These are phyloP conservation scores for Dactylis glomerata DNA, from an alignment of 176 grass and related monocot genomes.

Conservation along the genomic window DNA sequence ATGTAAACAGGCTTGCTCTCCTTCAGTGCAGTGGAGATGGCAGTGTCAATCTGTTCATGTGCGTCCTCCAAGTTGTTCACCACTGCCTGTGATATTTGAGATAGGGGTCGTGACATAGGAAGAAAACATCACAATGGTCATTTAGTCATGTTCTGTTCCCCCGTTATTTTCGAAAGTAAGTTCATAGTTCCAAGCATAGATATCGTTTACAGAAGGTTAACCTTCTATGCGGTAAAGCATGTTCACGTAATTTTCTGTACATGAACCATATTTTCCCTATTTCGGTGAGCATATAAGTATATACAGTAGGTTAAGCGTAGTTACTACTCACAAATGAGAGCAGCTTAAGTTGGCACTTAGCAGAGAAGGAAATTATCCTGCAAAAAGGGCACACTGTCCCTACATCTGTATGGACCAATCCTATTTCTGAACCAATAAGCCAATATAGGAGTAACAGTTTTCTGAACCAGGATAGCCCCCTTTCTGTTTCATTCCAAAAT, in stretches of 20 bases:
- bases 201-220: neutral
- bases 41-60: constrained; percentile 54
- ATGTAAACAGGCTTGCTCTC: constrained; percentile 69
- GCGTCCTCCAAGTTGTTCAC: constrained; percentile 61
- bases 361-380: neutral
- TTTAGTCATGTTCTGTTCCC: neutral
- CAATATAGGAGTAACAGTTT: neutral
- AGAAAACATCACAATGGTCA: neutral
- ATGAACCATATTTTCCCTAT: neutral
- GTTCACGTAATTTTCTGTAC: neutral
- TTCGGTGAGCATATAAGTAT: neutral
- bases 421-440: neutral
- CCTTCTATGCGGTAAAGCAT: neutral
- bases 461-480: no score
- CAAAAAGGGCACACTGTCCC: no score
- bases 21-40: constrained; percentile 57
- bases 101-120: neutral
- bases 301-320: neutral
- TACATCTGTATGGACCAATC: neutral
- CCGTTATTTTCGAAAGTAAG: neutral
- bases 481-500: neutral
- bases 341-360: neutral
- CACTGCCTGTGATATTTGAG: constrained; percentile 35
- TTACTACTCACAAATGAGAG: neutral
- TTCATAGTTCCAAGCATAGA: neutral